Evolutionary conservation across 2,329 filamentous ascomycete species (phyloP), one percentile per base, ranked within the genome.

Genomic region (Sarocladium kiliense): DNA sequence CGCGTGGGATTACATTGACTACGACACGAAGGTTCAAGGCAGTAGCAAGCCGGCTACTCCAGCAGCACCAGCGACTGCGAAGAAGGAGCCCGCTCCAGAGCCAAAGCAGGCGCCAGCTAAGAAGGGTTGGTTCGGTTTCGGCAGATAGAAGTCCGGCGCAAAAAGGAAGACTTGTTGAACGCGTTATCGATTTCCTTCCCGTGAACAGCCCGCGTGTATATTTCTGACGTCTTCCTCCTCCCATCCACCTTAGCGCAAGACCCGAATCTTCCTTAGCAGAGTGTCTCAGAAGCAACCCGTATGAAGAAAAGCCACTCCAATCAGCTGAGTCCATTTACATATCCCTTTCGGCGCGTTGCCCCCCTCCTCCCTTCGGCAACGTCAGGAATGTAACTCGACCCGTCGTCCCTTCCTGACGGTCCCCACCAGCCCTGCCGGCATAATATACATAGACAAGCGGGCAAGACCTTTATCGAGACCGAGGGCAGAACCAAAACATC

Each of bases 1-100:
- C 7, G 94, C 94, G 10, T 99, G 91, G 89, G 97, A 97, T 68
- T 97, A 97, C 68, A 92, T 99, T 59, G 85, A 91, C 50, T 99
- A 99, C 66, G 50, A 53, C 34, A 53, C 7, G 91, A 92, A 0
- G 85, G 85, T 32, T 84, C 42, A 37, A 26, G 30, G 50, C 34
- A 34, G 32, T n/a, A n/a, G n/a, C 4, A 53, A 84, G 62, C 62
- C 62, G 55, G 61, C 58, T 5, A 60, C 63, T 9, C 39, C 54
- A 5, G 34, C 53, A 3, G 32, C n/a, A n/a, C 56, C 53, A 25
- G 32, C 56, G 5, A 61, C 60, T 7, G 59, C 62, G 23, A 60
- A 61, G 30, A 58, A 64, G 59, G 69, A 77, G 61, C 59, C 58
- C 16, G 58, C 58, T 32, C 73, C 58, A 18, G 58, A 60, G 47